Evolutionary conservation across 192 early-diverging fungal species (phyloP).

Genomic region (Oehlia diaphana): DNA sequence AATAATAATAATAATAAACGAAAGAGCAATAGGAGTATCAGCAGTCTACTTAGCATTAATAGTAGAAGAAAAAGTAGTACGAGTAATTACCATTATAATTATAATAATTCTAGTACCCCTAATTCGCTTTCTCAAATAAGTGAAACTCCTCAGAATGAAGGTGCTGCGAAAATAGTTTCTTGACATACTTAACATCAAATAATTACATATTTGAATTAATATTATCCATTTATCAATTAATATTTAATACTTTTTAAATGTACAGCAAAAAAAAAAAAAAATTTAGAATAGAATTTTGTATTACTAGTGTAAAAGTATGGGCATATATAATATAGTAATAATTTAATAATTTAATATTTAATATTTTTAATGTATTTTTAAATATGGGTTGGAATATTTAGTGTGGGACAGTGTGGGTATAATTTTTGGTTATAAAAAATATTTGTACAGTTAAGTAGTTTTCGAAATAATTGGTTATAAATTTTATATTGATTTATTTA

Average conservation of each 20-base stretch:
- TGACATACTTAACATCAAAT: no score
- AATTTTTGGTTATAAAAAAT: neutral
- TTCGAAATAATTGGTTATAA: neutral
- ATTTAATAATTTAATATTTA: no score
- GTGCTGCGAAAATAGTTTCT: neutral
- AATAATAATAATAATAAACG: neutral
- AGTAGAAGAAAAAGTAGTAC: neutral
- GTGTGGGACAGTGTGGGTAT: neutral
- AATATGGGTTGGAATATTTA: no score
- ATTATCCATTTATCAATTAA: neutral
- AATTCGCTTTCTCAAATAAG: neutral
- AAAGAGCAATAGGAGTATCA: neutral
- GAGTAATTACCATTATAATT: neutral
- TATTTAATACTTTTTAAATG: neutral
- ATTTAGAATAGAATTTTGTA: neutral
- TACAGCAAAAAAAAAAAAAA: neutral
- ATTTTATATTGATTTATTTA: neutral
- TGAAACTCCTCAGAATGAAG: neutral
- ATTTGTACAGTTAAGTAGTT: neutral
- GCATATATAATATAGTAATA: no score
- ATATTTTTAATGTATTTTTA: no score
- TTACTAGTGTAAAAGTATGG: neutral
- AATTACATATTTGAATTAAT: neutral
- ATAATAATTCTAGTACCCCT: neutral
- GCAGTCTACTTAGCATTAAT: neutral